Base-by-base conservation (phyloP, 2,329 filamentous ascomycete genomes). In the Exophiala viscosa region DNA sequence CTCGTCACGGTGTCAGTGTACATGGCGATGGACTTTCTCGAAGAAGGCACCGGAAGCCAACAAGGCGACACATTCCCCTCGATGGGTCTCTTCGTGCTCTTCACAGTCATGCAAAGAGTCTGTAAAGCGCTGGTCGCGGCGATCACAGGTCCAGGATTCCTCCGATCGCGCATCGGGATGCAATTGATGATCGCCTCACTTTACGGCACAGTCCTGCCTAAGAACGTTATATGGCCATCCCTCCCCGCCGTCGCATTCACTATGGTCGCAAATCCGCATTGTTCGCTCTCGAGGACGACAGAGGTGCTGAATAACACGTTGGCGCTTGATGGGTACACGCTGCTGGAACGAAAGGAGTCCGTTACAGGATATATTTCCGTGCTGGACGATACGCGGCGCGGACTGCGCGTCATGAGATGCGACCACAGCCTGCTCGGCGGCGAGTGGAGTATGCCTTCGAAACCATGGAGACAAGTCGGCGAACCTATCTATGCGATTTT, bases 401-500 rank as follows among this genome's bases (percentile, higher is more conserved):
- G 84, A 1, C 96, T 88, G 70, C 82, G 90, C 1, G 83, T 91
- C 13, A 82, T 99, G 78, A 83, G 93, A 55, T 96, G 90, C 68
- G 93, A 97, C 64, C 93, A 99, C 69, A 96, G 90, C 64, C 77
- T 99, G 31, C 79, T 99, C 1, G 93, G 93, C 36, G 93, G 93
- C 33, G 88, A 96, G 70, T 99, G 92, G 92, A 76, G 76, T 36
- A 61, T 74, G 71, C 60, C 65, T 15, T 54, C 76, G 71, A 45
- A 73, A 66, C 80, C 69, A 1, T 55, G 67, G 42, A 72, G 76
- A 62, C 69, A 79, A 40, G 73, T 90, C 14, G 81, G 83, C 9
- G 93, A 99, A 70, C 90, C 92, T 0, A 89, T 99, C 50, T 99
- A 97, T 67, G 86, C 89, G 8, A 87, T 97, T n/a, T 99, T 99